These are phyloP conservation scores for Epithele typhae DNA, from an alignment of 768 basidiomycete genomes.

Conservation along the genomic window DNA sequence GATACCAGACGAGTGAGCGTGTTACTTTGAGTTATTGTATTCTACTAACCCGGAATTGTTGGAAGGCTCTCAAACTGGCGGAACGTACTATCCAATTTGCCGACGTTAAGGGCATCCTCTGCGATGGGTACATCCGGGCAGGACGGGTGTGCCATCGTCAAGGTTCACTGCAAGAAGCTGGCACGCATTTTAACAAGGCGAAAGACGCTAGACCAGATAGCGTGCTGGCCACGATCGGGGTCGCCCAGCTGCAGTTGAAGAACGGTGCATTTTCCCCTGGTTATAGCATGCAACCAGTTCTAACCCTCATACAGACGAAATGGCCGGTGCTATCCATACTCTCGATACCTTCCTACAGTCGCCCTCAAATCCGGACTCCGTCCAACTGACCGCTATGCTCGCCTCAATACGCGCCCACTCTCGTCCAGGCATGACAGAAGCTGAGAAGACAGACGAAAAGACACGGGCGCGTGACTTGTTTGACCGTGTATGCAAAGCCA, in stretches of 20 bases:
- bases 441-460: slow-evolving; percentile 71
- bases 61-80: slow-evolving; percentile 88
- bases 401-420: slow-evolving; percentile 84
- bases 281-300: background rate
- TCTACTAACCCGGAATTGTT: background rate
- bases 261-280: slow-evolving; percentile 47
- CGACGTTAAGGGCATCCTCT: slow-evolving; percentile 78
- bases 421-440: slow-evolving; percentile 71
- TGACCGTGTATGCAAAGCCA: slow-evolving; percentile 65
- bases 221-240: slow-evolving; percentile 74
- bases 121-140: slow-evolving; percentile 82
- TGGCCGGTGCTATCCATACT: slow-evolving; percentile 80
- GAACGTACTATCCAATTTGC: slow-evolving; percentile 94
- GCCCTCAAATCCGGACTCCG: slow-evolving; percentile 51
- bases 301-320: slow-evolving; percentile 53
- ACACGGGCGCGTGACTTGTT: slow-evolving; percentile 75
- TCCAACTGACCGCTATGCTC: slow-evolving; percentile 86
- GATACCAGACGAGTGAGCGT: slow-evolving; percentile 54
- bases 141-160: slow-evolving; percentile 78
- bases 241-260: slow-evolving; percentile 83
- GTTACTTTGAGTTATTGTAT: too few relatives aligned
- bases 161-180: slow-evolving; percentile 59
- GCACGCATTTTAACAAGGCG: slow-evolving; percentile 64
- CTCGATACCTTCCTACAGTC: slow-evolving; percentile 75
- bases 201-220: slow-evolving; percentile 69